Evolutionary conservation across 2,329 filamentous ascomycete genomes (phyloP).

Genomic region (Helicocarpus griseus): DNA sequence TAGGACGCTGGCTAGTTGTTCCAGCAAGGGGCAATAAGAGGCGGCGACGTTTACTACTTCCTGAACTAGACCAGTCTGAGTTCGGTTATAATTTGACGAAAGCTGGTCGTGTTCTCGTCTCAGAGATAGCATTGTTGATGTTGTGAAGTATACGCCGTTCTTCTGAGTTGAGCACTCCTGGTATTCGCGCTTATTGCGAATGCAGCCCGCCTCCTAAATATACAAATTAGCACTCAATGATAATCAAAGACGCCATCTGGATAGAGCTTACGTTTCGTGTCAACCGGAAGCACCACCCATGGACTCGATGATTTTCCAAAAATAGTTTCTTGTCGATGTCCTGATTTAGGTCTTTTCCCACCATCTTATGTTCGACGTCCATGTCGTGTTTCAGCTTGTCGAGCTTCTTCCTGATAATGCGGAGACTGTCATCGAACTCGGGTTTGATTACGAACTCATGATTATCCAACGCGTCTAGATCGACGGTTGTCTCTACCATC

Average conservation of each 20-base stretch:
- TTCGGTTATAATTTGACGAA: constrained; percentile 88
- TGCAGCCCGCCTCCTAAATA: constrained; percentile 66
- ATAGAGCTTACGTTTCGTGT: constrained; percentile 51
- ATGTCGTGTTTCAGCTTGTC: constrained; percentile 77
- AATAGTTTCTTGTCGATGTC: constrained; percentile 99
- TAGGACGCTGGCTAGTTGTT: constrained; percentile 76
- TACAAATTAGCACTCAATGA: not conserved
- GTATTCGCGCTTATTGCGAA: constrained; percentile 82
- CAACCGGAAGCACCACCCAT: constrained; percentile 92
- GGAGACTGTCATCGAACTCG: constrained; percentile 84
- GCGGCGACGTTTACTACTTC: constrained; percentile 90
- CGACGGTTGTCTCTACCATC: constrained; percentile 97
- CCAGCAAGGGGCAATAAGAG: constrained; percentile 87
- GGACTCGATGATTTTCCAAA: constrained; percentile 87
- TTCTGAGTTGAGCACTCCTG: constrained; percentile 97
- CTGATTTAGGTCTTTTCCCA: constrained; percentile 72
- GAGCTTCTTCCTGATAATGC: constrained; percentile 81
- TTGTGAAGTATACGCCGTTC: constrained; percentile 98
- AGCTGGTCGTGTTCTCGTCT: constrained; percentile 90
- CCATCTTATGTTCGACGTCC: constrained; percentile 66
- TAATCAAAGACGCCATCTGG: not conserved
- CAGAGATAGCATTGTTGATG: constrained; percentile 64
- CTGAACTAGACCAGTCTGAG: constrained; percentile 78
- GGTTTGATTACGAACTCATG: constrained; percentile 99
- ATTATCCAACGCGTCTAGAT: constrained; percentile 87